These are phyloP conservation scores for Boletellus deceptivus DNA, from an alignment of 1,284 basidiomycete species.

Conservation along the genomic window DNA sequence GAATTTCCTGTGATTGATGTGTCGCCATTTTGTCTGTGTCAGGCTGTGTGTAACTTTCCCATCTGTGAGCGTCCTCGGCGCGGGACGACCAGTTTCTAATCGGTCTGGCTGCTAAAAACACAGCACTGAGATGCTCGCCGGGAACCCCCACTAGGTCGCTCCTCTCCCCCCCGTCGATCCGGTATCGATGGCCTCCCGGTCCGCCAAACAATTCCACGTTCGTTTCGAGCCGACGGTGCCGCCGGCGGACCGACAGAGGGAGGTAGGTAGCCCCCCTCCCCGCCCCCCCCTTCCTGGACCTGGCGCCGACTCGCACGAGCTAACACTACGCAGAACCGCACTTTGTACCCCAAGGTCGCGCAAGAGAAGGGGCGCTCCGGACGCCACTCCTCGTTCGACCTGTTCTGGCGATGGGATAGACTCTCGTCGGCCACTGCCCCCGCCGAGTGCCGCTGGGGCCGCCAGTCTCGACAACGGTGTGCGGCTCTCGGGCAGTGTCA, in stretches of 20 bases:
- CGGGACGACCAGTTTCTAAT: slow-evolving; percentile 12
- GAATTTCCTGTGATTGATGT: neutral
- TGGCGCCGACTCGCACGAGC: no score
- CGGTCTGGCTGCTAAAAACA: neutral
- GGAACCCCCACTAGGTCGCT: neutral
- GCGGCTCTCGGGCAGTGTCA: neutral
- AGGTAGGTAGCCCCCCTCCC: slow-evolving; percentile 12
- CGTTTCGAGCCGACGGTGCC: slow-evolving; percentile 22
- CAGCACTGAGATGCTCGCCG: no score
- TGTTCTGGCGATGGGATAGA: slow-evolving; percentile 36
- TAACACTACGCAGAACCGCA: slow-evolving; percentile 19
- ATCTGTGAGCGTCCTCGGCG: neutral
- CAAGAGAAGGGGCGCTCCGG: slow-evolving; percentile 36
- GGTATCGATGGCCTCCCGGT: slow-evolving; percentile 20
- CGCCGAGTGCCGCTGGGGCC: neutral
- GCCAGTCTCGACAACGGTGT: neutral
- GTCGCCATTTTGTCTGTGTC: neutral
- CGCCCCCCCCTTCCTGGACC: neutral
- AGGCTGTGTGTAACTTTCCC: neutral
- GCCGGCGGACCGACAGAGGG: slow-evolving; percentile 20
- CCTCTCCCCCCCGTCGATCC: slow-evolving; percentile 6
- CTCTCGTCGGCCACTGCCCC: slow-evolving; percentile 16
- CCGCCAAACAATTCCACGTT: slow-evolving; percentile 15
- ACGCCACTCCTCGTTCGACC: slow-evolving; percentile 33
- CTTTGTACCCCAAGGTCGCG: slow-evolving; percentile 40